Evolutionary conservation across 129 eudicot species (phyloP).

Genomic region (Lactuca saligna): DNA sequence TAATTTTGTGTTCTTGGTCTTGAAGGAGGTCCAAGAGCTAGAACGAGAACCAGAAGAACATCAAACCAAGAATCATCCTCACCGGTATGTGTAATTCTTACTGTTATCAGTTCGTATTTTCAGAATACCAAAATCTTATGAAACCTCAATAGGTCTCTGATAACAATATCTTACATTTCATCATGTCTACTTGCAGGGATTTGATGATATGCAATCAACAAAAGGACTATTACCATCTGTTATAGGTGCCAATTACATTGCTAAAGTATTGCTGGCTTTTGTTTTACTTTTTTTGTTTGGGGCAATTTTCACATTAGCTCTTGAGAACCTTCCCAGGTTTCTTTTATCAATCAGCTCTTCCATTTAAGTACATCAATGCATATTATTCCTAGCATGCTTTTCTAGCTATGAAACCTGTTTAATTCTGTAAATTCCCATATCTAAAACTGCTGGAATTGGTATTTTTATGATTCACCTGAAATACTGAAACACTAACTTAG

Average conservation of each 20-base stretch:
- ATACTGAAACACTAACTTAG: not conserved
- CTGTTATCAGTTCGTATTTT: not conserved
- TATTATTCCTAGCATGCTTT: slow-evolving; percentile 11
- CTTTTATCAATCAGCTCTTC: slow-evolving; percentile 50
- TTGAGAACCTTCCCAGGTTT: slow-evolving; percentile 71
- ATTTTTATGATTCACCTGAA: not conserved
- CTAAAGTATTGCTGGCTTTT: slow-evolving; percentile 66
- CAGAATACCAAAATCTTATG: not conserved
- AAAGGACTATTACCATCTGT: slow-evolving; percentile 34
- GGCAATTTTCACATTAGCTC: slow-evolving; percentile 61
- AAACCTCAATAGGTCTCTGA: not conserved
- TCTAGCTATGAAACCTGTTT: slow-evolving; percentile 14
- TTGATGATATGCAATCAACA: slow-evolving; percentile 29
- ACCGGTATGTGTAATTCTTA: slow-evolving; percentile 27
- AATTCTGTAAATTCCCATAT: slow-evolving; percentile 5
- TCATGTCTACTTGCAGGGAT: slow-evolving; percentile 42
- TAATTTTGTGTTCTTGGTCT: slow-evolving; percentile 19
- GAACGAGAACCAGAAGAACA: slow-evolving; percentile 24
- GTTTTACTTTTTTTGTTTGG: slow-evolving; percentile 57
- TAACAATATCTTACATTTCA: not conserved
- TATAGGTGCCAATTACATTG: slow-evolving; percentile 43
- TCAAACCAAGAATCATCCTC: slow-evolving; percentile 30
- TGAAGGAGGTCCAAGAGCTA: slow-evolving; percentile 34
- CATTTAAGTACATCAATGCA: slow-evolving; percentile 31
- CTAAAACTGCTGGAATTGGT: slow-evolving; percentile 10